phyloP scores from a whole-genome alignment of 129 eudicot genomes.

The Daucus carota region DH1_v3.0 NC_030385.2:707001-707500 shows the following conservation, averaged over 20 bases:
- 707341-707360: slow-evolving; percentile 13
- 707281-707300: not conserved
- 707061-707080: not conserved
- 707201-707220: not conserved
- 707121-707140: not conserved
- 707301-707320: not conserved
- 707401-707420: not conserved
- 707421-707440: not conserved
- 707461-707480: not conserved
- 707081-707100: not conserved
- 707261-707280: not conserved
- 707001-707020: not conserved
- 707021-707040: not conserved
- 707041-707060: not conserved
- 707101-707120: not conserved
- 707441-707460: not conserved
- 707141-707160: not conserved
- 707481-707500: not conserved
- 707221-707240: not conserved
- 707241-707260: not conserved
- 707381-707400: not conserved
- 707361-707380: not conserved
- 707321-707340: too few species aligned
- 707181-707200: not conserved
- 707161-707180: not conserved